A percentile compares a stretch with the other conserved stretches of the same genome.
These are phyloP conservation scores for Kwoniella bestiolae DNA, from an alignment of 768 basidiomycete species.

Conservation along the genomic window DNA sequence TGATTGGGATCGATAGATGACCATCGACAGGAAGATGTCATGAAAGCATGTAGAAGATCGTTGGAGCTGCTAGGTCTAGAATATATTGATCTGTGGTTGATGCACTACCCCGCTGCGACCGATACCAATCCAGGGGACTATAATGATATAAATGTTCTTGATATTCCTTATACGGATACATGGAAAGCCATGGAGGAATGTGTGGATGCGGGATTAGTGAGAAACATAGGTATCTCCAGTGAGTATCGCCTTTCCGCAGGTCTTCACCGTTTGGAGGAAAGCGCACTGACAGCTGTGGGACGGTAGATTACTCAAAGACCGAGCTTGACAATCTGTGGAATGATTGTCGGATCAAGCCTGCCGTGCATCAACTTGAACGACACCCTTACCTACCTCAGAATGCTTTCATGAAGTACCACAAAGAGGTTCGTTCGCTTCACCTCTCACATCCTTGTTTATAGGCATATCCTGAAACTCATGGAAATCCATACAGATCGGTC, in stretches of 20 bases:
- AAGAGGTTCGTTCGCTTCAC: slow-evolving; percentile 21
- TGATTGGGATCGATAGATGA: slow-evolving; percentile 13
- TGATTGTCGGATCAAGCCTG: slow-evolving; percentile 22
- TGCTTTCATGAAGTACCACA: slow-evolving; percentile 19
- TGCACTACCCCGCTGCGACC: slow-evolving; percentile 67
- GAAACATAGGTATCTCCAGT: slow-evolving; percentile 78
- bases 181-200: slow-evolving; percentile 79
- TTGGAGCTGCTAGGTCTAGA: slow-evolving; percentile 49
- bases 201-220: slow-evolving; percentile 71
- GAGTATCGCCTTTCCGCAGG: not conserved
- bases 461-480: too few relatives aligned
- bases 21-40: slow-evolving; percentile 68
- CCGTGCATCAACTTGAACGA: slow-evolving; percentile 24
- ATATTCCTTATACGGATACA: slow-evolving; percentile 60
- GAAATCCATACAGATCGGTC: slow-evolving; percentile 4
- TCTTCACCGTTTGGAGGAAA: not conserved
- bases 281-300: too few relatives aligned
- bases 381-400: slow-evolving; percentile 25
- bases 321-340: slow-evolving; percentile 51
- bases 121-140: slow-evolving; percentile 58
- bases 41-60: slow-evolving; percentile 64
- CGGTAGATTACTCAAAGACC: slow-evolving; percentile 65
- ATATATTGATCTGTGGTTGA: slow-evolving; percentile 77
- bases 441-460: too few relatives aligned
- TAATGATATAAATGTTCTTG: slow-evolving; percentile 59